Base-by-base conservation (phyloP, 2,329 filamentous ascomycete genomes). In the Diaporthe amygdali region DNA sequence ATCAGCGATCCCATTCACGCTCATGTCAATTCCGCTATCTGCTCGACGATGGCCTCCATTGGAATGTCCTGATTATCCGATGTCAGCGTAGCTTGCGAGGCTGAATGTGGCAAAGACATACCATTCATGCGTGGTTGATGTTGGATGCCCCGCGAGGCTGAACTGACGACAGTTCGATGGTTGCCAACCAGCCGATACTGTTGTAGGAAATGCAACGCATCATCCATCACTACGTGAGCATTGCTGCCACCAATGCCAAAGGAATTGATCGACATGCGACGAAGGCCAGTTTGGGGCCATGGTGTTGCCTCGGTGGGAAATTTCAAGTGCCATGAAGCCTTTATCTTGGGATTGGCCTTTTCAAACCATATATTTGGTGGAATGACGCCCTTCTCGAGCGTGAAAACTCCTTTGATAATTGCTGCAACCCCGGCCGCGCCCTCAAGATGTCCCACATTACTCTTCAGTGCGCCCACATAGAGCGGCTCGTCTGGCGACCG, bases 171-270 rank as follows among this genome's bases (percentile, higher is more conserved):
- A n/a, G 69, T 71, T 25, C 51, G 63, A 27, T 71, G 69, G 27
- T 34, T 12, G 12, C 69, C 69, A 37, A 37, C 22, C n/a, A 67
- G 52, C 39, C 51, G 47, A 25, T 66, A 67, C 52, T 66, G 69
- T 34, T 66, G 44, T 17, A 71, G 47, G 32, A 67, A 71, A 67
- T 66, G 46, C 15, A 56, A 54, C 15, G 69, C 69, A 67, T 71
- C 69, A 37, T 71, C 69, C 39, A 71, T 66, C 8, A 71, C 55
- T 15, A 71, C 52, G n/a, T 81, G 78, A 10, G 74, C 76, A 30
- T 81, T 81, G 30, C 74, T 75, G 10, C 79, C 79, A 22, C 79
- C 79, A 67, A 74, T 78, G 12, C 79, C 79, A 61, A 80, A 81
- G 27, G 73, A 75, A 67, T 79, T 79, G 41, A 81, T 74, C 64